phyloP scores from a whole-genome alignment of 352 stramenopile species.

The Pythium aphanidermatum region DNA sequence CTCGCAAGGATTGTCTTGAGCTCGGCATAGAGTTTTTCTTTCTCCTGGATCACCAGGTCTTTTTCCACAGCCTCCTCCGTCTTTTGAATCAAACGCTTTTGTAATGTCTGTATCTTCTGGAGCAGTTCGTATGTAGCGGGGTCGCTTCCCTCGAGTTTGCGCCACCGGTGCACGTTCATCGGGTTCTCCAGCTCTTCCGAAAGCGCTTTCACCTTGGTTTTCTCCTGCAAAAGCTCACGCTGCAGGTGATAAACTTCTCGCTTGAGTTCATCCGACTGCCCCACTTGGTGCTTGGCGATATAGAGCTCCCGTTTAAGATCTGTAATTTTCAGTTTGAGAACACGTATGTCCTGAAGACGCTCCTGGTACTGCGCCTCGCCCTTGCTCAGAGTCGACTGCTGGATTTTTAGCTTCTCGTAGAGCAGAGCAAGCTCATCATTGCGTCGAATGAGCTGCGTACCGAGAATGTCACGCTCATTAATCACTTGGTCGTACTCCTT shows the following conservation, averaged over 20 bases:
- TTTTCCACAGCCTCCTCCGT: conserved; percentile 94
- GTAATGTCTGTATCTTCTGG: conserved; percentile 95
- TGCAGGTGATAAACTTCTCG: conserved; percentile 88
- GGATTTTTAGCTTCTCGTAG: conserved; percentile 98
- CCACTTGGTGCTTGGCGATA: conserved; percentile 87
- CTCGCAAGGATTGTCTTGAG: conserved; percentile 91
- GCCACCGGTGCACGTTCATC: conserved; percentile 97
- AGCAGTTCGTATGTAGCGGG: conserved; percentile 94
- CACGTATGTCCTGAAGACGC: conserved; percentile 90
- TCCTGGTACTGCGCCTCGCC: conserved; percentile 92
- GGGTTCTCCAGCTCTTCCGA: conserved; percentile 96
- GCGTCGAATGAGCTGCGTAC: conserved; percentile 93
- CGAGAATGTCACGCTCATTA: conserved; percentile 95
- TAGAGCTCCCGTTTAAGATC: conserved; percentile 91
- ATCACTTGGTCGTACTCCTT: conserved; percentile 97
- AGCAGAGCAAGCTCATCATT: conserved; percentile 96
- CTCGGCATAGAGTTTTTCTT: conserved; percentile 94
- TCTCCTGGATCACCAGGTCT: conserved; percentile 93
- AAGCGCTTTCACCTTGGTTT: conserved; percentile 95
- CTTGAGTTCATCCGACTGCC: conserved; percentile 83
- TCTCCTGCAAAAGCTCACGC: conserved; percentile 91
- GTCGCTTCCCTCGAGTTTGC: conserved; percentile 96
- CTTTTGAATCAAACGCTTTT: conserved; percentile 94
- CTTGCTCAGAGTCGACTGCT: conserved; percentile 91
- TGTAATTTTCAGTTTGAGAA: conserved; percentile 94